Evolutionary conservation across 106 monocot genomes (phyloP).

Genomic region (Ottelia alismoides): DNA sequence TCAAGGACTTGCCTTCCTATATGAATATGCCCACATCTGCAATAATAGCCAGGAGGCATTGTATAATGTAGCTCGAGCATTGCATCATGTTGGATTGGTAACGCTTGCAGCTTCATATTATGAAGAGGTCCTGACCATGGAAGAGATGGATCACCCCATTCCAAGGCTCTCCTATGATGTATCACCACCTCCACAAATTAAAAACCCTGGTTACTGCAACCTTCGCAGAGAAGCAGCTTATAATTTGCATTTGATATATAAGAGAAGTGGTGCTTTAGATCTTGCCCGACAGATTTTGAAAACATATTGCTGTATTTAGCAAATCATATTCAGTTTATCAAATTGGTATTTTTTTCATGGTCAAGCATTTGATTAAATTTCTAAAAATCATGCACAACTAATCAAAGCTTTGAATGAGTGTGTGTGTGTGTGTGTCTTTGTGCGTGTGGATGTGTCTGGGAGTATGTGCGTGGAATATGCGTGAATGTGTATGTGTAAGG

Average conservation of each 20-base stretch:
- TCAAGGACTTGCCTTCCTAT: slow-evolving; percentile 81
- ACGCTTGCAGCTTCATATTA: slow-evolving; percentile 76
- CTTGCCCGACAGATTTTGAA: slow-evolving; percentile 82
- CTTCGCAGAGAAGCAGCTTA: slow-evolving; percentile 84
- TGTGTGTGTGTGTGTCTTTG: too few species aligned
- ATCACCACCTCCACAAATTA: slow-evolving; percentile 8
- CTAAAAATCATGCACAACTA: too few species aligned
- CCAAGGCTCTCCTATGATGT: slow-evolving; percentile 55
- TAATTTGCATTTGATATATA: slow-evolving; percentile 92
- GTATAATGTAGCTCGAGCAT: slow-evolving; percentile 87
- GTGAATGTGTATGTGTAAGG: too few species aligned
- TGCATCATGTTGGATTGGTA: slow-evolving; percentile 75
- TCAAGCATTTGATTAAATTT: too few species aligned
- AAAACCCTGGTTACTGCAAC: slow-evolving; percentile 48
- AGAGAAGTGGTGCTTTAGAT: slow-evolving; percentile 81
- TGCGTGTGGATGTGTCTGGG: too few species aligned
- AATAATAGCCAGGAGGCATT: slow-evolving; percentile 85
- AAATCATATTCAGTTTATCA: too few species aligned
- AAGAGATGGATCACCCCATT: slow-evolving; percentile 56
- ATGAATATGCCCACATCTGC: slow-evolving; percentile 59
- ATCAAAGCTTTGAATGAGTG: too few species aligned
- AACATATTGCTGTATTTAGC: slow-evolving; percentile 33
- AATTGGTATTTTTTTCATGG: too few species aligned
- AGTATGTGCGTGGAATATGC: too few species aligned
- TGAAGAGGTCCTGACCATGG: slow-evolving; percentile 64